A percentile compares a stretch with the other conserved stretches of the same genome.
These are phyloP conservation scores for Herpomyces periplanetae DNA, from an alignment of 2,329 filamentous ascomycete species.

Conservation along the genomic window DNA sequence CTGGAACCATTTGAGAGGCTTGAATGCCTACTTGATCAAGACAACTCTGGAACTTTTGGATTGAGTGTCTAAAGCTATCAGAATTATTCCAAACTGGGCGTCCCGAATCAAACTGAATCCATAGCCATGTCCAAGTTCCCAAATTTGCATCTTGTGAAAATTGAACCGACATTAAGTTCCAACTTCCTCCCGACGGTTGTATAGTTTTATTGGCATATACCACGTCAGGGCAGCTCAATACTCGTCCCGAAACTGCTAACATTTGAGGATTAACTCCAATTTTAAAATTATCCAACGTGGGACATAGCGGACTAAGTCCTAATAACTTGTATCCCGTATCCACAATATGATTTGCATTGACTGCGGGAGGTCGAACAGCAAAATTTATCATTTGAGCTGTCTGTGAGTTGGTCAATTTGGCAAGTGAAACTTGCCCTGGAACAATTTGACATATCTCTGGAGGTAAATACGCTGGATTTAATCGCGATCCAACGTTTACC, in stretches of 20 bases:
- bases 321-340: slow-evolving; percentile 16
- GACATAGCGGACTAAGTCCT: slow-evolving; percentile 13
- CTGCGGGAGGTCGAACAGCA: slow-evolving; percentile 22
- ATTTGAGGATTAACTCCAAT: slow-evolving; percentile 19
- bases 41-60: neutral
- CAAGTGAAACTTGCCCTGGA: slow-evolving; percentile 20
- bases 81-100: neutral
- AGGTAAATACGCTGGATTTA: slow-evolving; percentile 21
- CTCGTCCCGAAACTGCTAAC: slow-evolving; percentile 28
- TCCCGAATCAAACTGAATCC: neutral
- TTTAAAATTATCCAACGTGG: slow-evolving; percentile 17
- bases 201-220: slow-evolving; percentile 12
- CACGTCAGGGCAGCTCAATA: slow-evolving; percentile 19
- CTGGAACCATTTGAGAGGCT: neutral
- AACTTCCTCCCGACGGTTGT: slow-evolving; percentile 14
- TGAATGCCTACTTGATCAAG: neutral
- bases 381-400: slow-evolving; percentile 28
- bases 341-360: slow-evolving; percentile 25
- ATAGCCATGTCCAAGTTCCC: neutral
- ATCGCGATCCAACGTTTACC: slow-evolving; percentile 20
- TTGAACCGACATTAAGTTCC: slow-evolving; percentile 17
- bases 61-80: neutral
- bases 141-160: slow-evolving; percentile 1
- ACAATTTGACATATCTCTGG: slow-evolving; percentile 22
- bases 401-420: slow-evolving; percentile 18